Evolutionary conservation across 306 rosid species (phyloP), one percentile per base, ranked within the genome.

Genomic region (Ormosia semicastrata): DNA sequence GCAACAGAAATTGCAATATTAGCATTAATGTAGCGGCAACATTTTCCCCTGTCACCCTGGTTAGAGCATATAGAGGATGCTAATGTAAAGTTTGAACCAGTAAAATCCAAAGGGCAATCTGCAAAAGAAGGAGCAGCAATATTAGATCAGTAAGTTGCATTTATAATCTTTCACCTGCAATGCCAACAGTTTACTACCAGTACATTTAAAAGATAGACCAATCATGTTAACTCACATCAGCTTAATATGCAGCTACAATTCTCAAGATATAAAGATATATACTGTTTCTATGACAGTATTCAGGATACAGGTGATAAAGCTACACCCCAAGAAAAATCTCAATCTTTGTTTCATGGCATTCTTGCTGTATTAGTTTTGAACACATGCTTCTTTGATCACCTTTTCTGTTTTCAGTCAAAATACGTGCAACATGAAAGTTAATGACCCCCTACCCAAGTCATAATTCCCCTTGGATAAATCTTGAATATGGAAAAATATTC

Each of bases 11-110:
- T 82, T 39, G 99, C 98, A 84, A 91, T 66, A 14, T 90, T 85
- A 75, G 98, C 96, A 84, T 95, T 95, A 63, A 95, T 89, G 81
- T 89, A 91, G 83, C 99, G 99, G 88, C 99, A 95, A 81, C 99
- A 95, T 59, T 91, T 91, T 75, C 96, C 97, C 66, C 99, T 85
- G 73, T 92, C 90, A 58, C 83, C 83, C 12, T 75, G 86, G 81
- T 82, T 71, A 18, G 92, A 89, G 88, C 99, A 95, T 63, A 91
- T 36, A 68, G 98, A 88, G 85, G 98, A 90, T 32, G 87, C 97
- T 62, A 90, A 67, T 41, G 98, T 93, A 66, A 92, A 87, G 86
- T 95, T 95, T 83, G 97, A 92, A 77, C 85, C 81, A 37, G 89
- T 84, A 82, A 95, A 87, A 81, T 92, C 87, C 85, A 95, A 92